Base-by-base conservation (phyloP, 2,329 filamentous ascomycete species). In the Cytospora piceicola region DNA sequence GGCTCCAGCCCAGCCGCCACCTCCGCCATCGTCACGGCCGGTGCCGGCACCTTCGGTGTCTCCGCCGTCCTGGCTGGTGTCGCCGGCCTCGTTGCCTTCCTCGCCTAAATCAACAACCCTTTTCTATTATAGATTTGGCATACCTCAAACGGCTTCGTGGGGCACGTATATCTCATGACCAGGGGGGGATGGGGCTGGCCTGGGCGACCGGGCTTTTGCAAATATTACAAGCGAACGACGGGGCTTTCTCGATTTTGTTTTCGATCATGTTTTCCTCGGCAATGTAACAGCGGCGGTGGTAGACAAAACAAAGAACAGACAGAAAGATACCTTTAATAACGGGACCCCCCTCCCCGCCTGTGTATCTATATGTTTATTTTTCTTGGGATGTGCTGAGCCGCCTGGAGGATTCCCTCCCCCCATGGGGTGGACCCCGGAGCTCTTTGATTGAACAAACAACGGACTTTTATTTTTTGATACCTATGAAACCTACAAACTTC, bases 31-130 rank as follows among this genome's bases (percentile, higher is more conserved):
- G 77, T 82, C 72, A 83, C 80, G 60, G 83, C 80, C 70, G 85
- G 82, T 75, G 85, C 85, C 70, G 78, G 79, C 53, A 79, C 81
- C 73, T 74, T 87, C 72, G 79, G 79, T 69, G 83, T 81, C 79
- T 86, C 84, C 68, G 80, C 80, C 74, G 68, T 82, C 73, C 77
- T 86, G 73, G 85, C 85, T 75, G 84, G 81, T 70, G 80, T 78
- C 58, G 85, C 82, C 77, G 85, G 83, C 78, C 74, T 84, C 64
- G 81, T 78, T 68, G 85, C 83, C 74, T 77, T 85, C 74, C 77
- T 88, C 73, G 82, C 81, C 76, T 87, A 87, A 83, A 27, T 59
- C 32, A 51, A 29, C 14, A 27, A 22, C 52, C 1, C 20, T 42
- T 7, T 20, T 22, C 24, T 54, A 9, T 24, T 4, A 49, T 3